Percentiles rank a stretch among this genome's conserved stretches.
phyloP scores from a whole-genome alignment of 306 rosid genomes.

The Pyrus bretschneideri region DNA sequence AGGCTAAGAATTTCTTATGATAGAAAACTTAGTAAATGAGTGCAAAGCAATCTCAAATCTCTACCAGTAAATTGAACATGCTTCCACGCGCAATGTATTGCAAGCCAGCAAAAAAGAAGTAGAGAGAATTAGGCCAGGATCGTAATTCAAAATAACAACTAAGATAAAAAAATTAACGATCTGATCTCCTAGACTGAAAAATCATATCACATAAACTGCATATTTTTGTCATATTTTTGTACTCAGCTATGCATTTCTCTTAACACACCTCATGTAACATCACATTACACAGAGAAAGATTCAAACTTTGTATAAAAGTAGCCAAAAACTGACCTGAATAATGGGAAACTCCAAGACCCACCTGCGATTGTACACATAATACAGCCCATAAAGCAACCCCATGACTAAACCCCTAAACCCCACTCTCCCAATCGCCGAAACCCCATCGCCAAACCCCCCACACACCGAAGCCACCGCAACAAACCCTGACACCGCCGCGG shows the following conservation, averaged over 20 bases:
- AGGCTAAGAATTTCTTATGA: neutral
- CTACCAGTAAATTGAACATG: neutral
- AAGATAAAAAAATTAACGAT: neutral
- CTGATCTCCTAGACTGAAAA: neutral
- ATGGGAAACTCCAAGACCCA: constrained; percentile 88
- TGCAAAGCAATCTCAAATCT: neutral
- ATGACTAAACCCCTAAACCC: constrained; percentile 52
- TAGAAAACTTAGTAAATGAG: neutral
- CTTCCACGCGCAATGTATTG: neutral
- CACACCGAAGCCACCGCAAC: constrained; percentile 47
- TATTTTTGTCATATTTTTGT: neutral
- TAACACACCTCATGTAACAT: neutral
- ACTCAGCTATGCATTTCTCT: neutral
- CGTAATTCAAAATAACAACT: too few relatives aligned
- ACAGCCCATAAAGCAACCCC: constrained; percentile 59
- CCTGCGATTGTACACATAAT: constrained; percentile 55
- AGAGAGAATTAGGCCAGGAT: neutral
- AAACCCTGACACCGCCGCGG: constrained; percentile 31
- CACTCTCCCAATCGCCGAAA: constrained; percentile 34
- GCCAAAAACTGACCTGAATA: constrained; percentile 53
- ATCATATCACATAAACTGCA: neutral
- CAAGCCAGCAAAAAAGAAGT: neutral
- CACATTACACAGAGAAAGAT: neutral
- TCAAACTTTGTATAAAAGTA: neutral
- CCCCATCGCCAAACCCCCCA: constrained; percentile 22